Evolutionary conservation across 495 filamentous ascomycete genomes (phyloP).

Genomic region (Daldinia childiae): DNA sequence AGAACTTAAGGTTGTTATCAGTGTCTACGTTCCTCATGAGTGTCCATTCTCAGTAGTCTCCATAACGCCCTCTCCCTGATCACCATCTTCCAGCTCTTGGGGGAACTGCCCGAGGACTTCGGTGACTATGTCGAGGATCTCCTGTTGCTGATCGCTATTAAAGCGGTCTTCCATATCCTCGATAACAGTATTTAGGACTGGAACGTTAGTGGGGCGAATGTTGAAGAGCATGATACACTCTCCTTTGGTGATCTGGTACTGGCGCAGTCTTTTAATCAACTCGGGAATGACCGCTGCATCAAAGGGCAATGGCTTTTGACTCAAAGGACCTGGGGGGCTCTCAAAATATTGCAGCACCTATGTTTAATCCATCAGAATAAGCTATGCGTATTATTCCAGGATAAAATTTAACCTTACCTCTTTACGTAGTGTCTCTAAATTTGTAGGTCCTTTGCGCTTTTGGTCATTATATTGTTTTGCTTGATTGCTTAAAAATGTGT

Average conservation of each 20-base stretch:
- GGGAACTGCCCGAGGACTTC: constrained; percentile 55
- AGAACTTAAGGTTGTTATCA: neutral
- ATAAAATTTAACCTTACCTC: constrained; percentile 36
- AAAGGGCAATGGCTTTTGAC: constrained; percentile 53
- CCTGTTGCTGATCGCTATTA: constrained; percentile 52
- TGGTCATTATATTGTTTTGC: constrained; percentile 49
- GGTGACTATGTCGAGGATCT: constrained; percentile 53
- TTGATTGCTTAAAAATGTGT: constrained; percentile 56
- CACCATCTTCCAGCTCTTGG: constrained; percentile 34
- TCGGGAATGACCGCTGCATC: constrained; percentile 42
- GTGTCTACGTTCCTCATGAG: constrained; percentile 18
- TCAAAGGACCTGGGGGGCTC: constrained; percentile 53
- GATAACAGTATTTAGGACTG: constrained; percentile 52
- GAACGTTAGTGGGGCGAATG: constrained; percentile 50
- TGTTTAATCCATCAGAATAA: constrained; percentile 5
- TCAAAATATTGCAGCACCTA: constrained; percentile 53
- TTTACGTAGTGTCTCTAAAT: constrained; percentile 49
- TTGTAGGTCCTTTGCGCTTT: constrained; percentile 53
- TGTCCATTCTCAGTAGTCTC: constrained; percentile 47
- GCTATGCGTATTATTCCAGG: neutral
- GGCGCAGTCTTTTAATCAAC: constrained; percentile 51
- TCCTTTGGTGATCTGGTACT: constrained; percentile 55
- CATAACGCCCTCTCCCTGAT: constrained; percentile 36
- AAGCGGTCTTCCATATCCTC: constrained; percentile 59
- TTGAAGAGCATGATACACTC: constrained; percentile 59